These are phyloP conservation scores for Backusella australiensis DNA, from an alignment of 192 early-diverging fungal genomes.

Conservation along the genomic window DNA sequence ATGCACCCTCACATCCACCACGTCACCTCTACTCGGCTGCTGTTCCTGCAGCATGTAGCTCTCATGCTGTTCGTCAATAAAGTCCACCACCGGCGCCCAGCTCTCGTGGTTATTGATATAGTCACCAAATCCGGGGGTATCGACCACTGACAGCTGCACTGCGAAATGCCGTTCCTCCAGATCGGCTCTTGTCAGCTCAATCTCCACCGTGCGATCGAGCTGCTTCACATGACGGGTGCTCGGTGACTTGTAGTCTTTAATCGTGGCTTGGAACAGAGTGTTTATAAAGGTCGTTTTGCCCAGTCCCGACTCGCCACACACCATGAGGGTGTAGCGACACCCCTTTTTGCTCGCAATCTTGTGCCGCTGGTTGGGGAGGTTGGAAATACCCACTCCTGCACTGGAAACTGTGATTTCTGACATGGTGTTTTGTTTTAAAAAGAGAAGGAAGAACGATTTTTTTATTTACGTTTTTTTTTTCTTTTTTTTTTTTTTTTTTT, in stretches of 20 bases:
- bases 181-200: conserved; percentile 97
- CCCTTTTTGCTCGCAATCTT: conserved; percentile 87
- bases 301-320: conserved; percentile 92
- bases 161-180: conserved; percentile 95
- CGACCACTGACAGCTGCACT: conserved; percentile 90
- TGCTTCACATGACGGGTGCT: conserved; percentile 81
- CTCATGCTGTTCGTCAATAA: conserved; percentile 95
- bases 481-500: neutral
- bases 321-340: conserved; percentile 94
- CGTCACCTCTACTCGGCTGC: conserved; percentile 74
- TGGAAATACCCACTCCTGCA: conserved; percentile 78
- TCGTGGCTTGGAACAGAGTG: conserved; percentile 88
- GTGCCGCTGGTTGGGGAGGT: conserved; percentile 91
- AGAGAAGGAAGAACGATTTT: neutral
- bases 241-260: conserved; percentile 33
- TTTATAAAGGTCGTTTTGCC: conserved; percentile 98
- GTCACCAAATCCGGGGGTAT: conserved; percentile 98
- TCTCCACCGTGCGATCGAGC: conserved; percentile 93
- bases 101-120: conserved; percentile 95
- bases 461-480: neutral
- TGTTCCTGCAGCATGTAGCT: conserved; percentile 93
- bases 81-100: conserved; percentile 94
- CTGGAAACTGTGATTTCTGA: neutral
- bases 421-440: conserved; percentile 24
- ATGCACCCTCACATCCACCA: conserved; percentile 92